Conservation (phyloP, 306 rosid species). For the Prunus kanzakura region DNA sequence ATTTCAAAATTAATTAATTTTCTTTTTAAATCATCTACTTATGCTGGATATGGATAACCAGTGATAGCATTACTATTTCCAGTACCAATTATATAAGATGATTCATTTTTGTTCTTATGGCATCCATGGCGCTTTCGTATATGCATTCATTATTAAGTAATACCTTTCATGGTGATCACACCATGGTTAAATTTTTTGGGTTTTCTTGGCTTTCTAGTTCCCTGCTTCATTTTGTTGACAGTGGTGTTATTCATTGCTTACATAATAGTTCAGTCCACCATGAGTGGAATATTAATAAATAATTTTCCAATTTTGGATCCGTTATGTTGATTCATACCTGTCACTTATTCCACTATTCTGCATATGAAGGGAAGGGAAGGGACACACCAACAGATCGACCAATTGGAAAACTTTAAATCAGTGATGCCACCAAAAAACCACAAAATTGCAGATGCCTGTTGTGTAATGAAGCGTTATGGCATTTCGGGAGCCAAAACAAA, state of each 20-base stretch:
- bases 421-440: slow-evolving; percentile 6
- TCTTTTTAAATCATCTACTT: not conserved
- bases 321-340: not conserved
- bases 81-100: not conserved
- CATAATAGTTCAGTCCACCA: not conserved
- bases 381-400: not conserved
- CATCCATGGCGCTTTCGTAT: not conserved
- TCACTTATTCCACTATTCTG: not conserved
- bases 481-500: not conserved
- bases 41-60: not conserved
- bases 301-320: not conserved
- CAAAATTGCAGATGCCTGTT: slow-evolving; percentile 9
- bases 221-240: not conserved
- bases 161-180: not conserved
- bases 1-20: not conserved
- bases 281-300: not conserved
- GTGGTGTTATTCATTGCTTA: not conserved
- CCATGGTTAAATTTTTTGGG: not conserved
- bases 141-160: not conserved
- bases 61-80: not conserved
- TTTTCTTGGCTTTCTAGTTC: not conserved
- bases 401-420: not conserved
- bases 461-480: slow-evolving; percentile 7
- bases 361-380: not conserved
- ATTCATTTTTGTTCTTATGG: not conserved